Percentiles rank a stretch among this genome's conserved stretches.
Conservation (phyloP, 768 basidiomycete genomes). For the Psilocybe subaeruginosa region DNA sequence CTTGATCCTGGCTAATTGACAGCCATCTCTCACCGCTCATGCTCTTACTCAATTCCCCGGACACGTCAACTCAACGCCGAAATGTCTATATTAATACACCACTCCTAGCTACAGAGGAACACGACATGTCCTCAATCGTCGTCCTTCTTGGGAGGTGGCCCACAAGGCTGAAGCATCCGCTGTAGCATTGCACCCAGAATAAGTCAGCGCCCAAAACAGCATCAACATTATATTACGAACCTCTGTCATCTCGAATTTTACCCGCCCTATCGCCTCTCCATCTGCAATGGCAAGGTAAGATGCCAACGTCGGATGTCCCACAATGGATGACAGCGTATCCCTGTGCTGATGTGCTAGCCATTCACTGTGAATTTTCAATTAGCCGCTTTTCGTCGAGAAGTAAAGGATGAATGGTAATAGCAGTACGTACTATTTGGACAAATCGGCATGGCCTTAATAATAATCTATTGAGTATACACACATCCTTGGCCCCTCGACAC, state of each 20-base stretch:
- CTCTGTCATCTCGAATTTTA: conserved; percentile 96
- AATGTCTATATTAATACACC: not conserved
- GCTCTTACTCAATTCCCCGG: not conserved
- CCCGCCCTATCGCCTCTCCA: conserved; percentile 86
- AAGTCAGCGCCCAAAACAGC: conserved; percentile 2
- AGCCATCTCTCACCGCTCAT: not conserved
- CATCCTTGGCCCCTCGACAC: not conserved
- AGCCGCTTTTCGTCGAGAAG: conserved; percentile 8
- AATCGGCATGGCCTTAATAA: conserved; percentile 84
- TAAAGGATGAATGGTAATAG: no score
- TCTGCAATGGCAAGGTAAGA: conserved; percentile 94
- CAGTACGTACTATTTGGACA: conserved; percentile 86
- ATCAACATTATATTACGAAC: conserved; percentile 41
- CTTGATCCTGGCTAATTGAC: not conserved
- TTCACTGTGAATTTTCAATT: conserved; percentile 57
- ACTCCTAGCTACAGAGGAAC: no score
- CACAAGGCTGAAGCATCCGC: conserved; percentile 96
- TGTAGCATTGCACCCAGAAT: conserved; percentile 10
- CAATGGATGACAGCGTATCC: conserved; percentile 91
- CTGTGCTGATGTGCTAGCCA: conserved; percentile 98
- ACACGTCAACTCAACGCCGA: no score
- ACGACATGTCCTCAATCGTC: conserved; percentile 53
- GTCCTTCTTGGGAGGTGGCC: conserved; percentile 88
- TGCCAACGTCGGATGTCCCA: conserved; percentile 85
- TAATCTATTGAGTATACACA: conserved; percentile 9